These are phyloP conservation scores for Microdochium paspali DNA, from an alignment of 2,329 filamentous ascomycete genomes.

Conservation along the genomic window DNA sequence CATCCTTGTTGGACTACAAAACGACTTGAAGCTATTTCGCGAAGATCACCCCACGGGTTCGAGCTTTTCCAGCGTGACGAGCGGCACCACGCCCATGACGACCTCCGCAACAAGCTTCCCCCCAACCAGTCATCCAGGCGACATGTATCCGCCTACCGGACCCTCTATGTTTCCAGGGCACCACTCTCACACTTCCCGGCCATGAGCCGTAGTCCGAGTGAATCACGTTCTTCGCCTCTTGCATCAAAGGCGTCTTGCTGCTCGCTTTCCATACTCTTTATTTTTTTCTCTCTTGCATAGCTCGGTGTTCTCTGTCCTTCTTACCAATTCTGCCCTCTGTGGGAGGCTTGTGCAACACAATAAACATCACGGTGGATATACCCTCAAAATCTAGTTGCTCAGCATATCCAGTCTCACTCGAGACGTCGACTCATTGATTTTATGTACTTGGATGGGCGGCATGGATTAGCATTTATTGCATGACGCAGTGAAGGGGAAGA, in stretches of 20 bases:
- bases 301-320: neutral
- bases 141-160: neutral
- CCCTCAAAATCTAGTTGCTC: neutral
- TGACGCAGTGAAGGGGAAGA: too few species aligned
- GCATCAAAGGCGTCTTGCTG: neutral
- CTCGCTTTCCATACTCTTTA: neutral
- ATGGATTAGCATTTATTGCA: neutral
- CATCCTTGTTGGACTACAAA: constrained; percentile 52
- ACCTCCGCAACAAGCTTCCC: neutral
- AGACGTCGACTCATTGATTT: neutral
- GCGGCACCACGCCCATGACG: neutral
- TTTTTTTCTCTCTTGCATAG: neutral
- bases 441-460: neutral
- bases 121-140: neutral
- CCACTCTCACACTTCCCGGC: neutral
- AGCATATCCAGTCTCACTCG: neutral
- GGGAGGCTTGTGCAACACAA: neutral
- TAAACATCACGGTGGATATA: neutral
- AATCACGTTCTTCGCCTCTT: neutral
- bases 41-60: constrained; percentile 21
- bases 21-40: constrained; percentile 32
- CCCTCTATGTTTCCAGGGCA: neutral
- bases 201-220: neutral
- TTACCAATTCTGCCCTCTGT: neutral
- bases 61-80: constrained; percentile 29